These are phyloP conservation scores for Aspergillus amoenus DNA, from an alignment of 2,329 filamentous ascomycete species.

Conservation along the genomic window DNA sequence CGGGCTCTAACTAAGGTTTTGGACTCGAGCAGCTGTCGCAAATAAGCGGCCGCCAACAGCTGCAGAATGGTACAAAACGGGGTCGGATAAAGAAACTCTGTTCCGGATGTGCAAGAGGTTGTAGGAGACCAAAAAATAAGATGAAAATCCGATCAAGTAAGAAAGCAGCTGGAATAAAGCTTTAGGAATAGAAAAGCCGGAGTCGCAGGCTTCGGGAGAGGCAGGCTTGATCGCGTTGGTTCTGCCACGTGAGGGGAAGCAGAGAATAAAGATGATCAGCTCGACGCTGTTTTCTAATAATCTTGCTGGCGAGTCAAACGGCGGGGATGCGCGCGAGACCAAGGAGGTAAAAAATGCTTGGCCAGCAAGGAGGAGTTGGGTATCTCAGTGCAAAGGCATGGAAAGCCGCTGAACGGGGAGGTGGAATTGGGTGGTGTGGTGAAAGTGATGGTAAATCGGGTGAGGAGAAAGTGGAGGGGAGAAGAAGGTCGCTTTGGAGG, in stretches of 20 bases:
- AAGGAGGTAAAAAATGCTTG: slow-evolving; percentile 20
- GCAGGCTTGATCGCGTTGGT: slow-evolving; percentile 10
- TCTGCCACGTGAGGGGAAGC: slow-evolving; percentile 23
- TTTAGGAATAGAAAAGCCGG: neutral
- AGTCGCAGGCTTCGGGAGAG: slow-evolving; percentile 7
- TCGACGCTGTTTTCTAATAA: slow-evolving; percentile 11
- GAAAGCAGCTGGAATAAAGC: neutral
- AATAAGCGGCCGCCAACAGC: slow-evolving; percentile 20
- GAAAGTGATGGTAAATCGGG: neutral
- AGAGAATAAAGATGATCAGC: slow-evolving; percentile 8
- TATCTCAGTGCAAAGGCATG: slow-evolving; percentile 4
- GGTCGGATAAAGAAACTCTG: slow-evolving; percentile 15
- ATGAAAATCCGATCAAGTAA: slow-evolving; percentile 12
- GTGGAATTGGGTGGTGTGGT: neutral
- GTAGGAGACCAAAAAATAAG: slow-evolving; percentile 11
- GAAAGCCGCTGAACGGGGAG: neutral
- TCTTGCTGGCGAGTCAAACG: slow-evolving; percentile 12
- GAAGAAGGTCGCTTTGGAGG: neutral
- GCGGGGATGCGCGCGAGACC: slow-evolving; percentile 9
- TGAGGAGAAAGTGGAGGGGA: neutral
- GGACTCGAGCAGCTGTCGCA: slow-evolving; percentile 13
- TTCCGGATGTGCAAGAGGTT: slow-evolving; percentile 10
- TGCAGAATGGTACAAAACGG: slow-evolving; percentile 16
- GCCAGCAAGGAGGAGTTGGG: slow-evolving; percentile 30
- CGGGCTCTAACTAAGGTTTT: slow-evolving; percentile 9